Base-by-base conservation (phyloP, 495 filamentous ascomycete species). In the Recurvomyces mirabilis region DNA sequence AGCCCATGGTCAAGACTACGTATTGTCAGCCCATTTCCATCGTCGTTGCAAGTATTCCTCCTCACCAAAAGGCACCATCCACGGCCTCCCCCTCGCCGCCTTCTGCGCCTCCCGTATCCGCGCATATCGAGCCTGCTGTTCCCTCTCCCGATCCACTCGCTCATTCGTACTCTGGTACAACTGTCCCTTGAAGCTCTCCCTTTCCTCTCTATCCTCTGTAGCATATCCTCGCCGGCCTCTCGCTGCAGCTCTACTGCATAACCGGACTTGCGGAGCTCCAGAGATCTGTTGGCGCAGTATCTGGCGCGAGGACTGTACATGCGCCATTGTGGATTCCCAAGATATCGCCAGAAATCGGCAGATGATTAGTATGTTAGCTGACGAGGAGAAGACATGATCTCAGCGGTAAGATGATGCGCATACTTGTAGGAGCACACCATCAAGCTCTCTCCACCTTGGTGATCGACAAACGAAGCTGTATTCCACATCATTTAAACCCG, bases 121-220 rank as follows among this genome's bases (percentile, higher is more conserved):
- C 15, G 78, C 72, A 57, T 79, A 79, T 39, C 78, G 71, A 51
- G 74, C 70, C 43, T 82, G 76, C 51, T 87, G 79, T 11, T 70
- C 74, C 32, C 73, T 69, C 60, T 98, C 88, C 19, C 79, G 68
- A 56, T 80, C 69, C 43, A 95, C 64, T 10, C 91, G 78, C 53
- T 78, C 68, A 41, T 75, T 68, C 24, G 88, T 89, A 52, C 84
- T 93, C 55, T 91, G 77, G 45, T 85, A 87, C 46, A 98, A 66
- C 67, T 98, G 91, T 14, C 78, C 82, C 51, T 83, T 77, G 68
- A 98, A 95, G 3, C 75, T 74, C 33, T 63, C 43, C 11, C 36
- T 17, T 17, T 52, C 48, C 13, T 41, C 49, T 43, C 47, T 52
- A 12, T 46, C 36, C 1, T 47, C 31, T 15, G 43, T 43, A 2